These are phyloP conservation scores for Rhododendron ferrugineum DNA, from an alignment of 148 eudicot species.

Conservation along the genomic window DNA sequence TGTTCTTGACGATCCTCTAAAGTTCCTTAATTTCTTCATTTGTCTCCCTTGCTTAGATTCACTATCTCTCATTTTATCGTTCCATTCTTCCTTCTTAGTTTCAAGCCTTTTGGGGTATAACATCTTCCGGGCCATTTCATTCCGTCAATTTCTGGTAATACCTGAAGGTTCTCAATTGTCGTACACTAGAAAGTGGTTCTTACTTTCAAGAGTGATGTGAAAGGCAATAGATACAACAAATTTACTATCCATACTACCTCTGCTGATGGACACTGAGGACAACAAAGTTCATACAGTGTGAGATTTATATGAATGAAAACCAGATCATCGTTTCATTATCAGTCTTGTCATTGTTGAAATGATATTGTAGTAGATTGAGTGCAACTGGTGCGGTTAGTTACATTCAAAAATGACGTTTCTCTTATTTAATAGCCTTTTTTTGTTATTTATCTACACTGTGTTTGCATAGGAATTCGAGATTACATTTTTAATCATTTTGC, in stretches of 20 bases:
- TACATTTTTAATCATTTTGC: not conserved
- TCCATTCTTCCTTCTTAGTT: not conserved
- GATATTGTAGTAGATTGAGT: not conserved
- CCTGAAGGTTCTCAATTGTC: not conserved
- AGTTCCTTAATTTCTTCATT: not conserved
- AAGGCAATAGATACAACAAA: not conserved
- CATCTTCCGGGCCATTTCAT: not conserved
- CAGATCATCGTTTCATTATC: not conserved
- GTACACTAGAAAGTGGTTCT: not conserved
- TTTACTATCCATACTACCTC: not conserved
- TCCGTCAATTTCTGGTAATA: not conserved
- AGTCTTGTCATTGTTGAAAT: not conserved
- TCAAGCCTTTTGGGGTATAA: not conserved
- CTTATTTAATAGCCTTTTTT: not conserved
- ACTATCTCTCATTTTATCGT: not conserved
- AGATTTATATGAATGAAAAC: not conserved
- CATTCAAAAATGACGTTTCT: not conserved
- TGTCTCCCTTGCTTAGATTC: not conserved
- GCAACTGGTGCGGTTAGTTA: not conserved
- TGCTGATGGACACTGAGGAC: not conserved
- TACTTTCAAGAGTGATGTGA: not conserved
- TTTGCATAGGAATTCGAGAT: not conserved
- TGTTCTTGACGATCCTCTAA: not conserved
- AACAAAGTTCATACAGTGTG: not conserved
- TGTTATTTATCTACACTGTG: not conserved